These are phyloP conservation scores for Cercospora sojina DNA, from an alignment of 2,329 filamentous ascomycete genomes.

Conservation along the genomic window DNA sequence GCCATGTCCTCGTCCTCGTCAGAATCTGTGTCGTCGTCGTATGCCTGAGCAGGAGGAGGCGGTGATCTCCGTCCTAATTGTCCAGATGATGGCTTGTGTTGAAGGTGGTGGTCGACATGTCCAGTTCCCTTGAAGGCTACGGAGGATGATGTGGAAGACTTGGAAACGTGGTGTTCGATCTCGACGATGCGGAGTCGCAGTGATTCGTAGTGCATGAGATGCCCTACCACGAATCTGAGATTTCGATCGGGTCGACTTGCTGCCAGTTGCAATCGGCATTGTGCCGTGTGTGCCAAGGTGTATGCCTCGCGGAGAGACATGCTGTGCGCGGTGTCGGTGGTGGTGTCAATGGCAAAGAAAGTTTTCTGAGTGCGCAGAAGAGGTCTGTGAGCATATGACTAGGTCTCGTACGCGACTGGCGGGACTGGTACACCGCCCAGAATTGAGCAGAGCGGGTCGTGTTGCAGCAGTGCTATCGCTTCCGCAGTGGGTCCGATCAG, in stretches of 20 bases:
- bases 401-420: neutral
- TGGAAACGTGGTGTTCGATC: constrained; percentile 38
- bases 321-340: constrained; percentile 16
- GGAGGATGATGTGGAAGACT: constrained; percentile 23
- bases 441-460: neutral
- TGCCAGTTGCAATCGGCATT: constrained; percentile 38
- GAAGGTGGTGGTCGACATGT: constrained; percentile 24
- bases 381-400: constrained; percentile 9
- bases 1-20: constrained; percentile 25
- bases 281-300: constrained; percentile 37
- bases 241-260: constrained; percentile 37
- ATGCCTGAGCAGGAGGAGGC: constrained; percentile 25
- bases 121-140: constrained; percentile 33
- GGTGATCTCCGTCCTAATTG: constrained; percentile 31
- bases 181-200: constrained; percentile 39
- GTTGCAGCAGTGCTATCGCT: neutral
- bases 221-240: constrained; percentile 39
- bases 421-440: neutral
- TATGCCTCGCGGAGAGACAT: constrained; percentile 40
- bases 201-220: constrained; percentile 39
- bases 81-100: constrained; percentile 27
- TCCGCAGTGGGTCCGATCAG: constrained; percentile 7
- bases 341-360: neutral
- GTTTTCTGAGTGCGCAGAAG: constrained; percentile 17
- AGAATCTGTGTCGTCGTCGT: constrained; percentile 25